These are phyloP conservation scores for Fomitopsis betulina DNA, from an alignment of 1,284 basidiomycete species.

Conservation along the genomic window DNA sequence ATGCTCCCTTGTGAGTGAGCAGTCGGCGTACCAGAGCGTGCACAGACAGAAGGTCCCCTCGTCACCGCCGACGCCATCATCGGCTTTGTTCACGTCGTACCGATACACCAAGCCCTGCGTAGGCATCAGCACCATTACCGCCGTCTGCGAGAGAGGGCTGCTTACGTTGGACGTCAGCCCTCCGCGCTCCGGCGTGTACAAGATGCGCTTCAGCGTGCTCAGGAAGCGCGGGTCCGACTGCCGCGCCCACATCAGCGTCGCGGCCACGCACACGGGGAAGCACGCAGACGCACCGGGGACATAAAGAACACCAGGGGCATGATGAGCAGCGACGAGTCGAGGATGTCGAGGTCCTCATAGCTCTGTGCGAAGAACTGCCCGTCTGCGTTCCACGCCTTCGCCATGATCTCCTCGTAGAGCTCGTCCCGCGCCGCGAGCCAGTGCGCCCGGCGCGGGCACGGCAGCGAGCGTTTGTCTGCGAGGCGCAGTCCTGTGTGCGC, in stretches of 20 bases:
- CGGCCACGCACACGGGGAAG: not conserved
- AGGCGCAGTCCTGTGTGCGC: slow-evolving; percentile 64
- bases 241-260: not conserved
- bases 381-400: slow-evolving; percentile 72
- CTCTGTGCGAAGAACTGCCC: slow-evolving; percentile 71
- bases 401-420: slow-evolving; percentile 84
- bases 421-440: slow-evolving; percentile 77
- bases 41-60: slow-evolving; percentile 85
- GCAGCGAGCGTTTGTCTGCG: slow-evolving; percentile 83
- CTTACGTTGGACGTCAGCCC: slow-evolving; percentile 83
- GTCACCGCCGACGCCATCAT: slow-evolving; percentile 91
- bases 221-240: slow-evolving; percentile 86
- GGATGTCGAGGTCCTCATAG: slow-evolving; percentile 66
- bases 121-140: not conserved
- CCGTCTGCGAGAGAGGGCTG: not conserved
- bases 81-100: slow-evolving; percentile 76
- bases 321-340: slow-evolving; percentile 75
- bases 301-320: slow-evolving; percentile 90
- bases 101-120: slow-evolving; percentile 67
- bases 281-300: slow-evolving; percentile 54
- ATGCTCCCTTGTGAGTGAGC: not conserved
- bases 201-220: slow-evolving; percentile 73
- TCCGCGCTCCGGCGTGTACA: slow-evolving; percentile 82
- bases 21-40: slow-evolving; percentile 59
- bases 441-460: slow-evolving; percentile 63